A percentile compares a stretch with the other conserved stretches of the same genome.
phyloP scores from a whole-genome alignment of 352 stramenopile genomes.

The Hyaloperonospora arabidopsidis region DNA sequence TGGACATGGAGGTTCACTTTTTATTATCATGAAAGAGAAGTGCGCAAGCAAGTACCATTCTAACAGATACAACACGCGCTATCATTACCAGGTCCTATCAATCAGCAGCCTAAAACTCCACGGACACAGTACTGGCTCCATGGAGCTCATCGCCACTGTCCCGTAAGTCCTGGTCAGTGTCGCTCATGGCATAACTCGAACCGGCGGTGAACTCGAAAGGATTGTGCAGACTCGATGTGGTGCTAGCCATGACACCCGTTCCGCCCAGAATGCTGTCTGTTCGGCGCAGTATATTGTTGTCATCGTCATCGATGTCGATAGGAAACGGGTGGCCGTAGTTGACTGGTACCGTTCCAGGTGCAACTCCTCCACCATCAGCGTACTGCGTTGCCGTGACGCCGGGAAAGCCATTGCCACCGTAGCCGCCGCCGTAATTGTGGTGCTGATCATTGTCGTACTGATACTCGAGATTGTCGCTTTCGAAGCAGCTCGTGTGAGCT shows the following conservation, averaged over 20 bases:
- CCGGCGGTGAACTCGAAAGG: conserved; percentile 31
- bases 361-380: conserved; percentile 8
- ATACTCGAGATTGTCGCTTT: conserved; percentile 12
- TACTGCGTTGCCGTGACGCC: conserved; percentile 22
- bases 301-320: conserved; percentile 31
- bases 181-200: conserved; percentile 22
- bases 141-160: conserved; percentile 34
- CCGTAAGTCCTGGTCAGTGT: conserved; percentile 35
- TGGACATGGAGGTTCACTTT: conserved; percentile 13
- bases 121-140: conserved; percentile 45
- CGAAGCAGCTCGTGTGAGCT: conserved; percentile 18
- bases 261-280: conserved; percentile 42
- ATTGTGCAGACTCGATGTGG: conserved; percentile 15
- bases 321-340: conserved; percentile 47
- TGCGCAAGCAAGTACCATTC: background rate
- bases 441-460: conserved; percentile 2
- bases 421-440: conserved; percentile 17
- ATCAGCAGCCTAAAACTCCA: conserved; percentile 41
- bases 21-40: conserved; percentile 6
- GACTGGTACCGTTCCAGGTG: conserved; percentile 14
- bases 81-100: conserved; percentile 6
- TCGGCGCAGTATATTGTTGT: conserved; percentile 13
- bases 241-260: conserved; percentile 20
- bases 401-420: conserved; percentile 12
- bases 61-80: conserved; percentile 21